Conservation (phyloP, 2,329 filamentous ascomycete species). For the Bipolaris zeicola region DNA sequence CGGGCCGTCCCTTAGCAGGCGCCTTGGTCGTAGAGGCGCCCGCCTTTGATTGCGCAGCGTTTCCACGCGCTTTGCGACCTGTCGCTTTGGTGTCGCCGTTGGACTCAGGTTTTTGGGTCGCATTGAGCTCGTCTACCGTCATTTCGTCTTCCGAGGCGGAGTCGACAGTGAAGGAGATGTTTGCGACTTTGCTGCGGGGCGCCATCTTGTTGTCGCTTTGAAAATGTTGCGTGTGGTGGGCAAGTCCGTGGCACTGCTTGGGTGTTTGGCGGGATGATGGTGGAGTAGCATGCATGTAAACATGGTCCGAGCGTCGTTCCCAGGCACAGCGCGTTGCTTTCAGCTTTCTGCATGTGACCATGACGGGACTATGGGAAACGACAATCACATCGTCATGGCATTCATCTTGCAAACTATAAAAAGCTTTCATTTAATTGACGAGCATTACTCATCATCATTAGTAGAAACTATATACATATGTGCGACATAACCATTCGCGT, state of each 20-base stretch:
- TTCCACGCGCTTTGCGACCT: slow-evolving; percentile 42
- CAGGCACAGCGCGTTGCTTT: neutral
- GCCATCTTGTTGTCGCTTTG: slow-evolving; percentile 31
- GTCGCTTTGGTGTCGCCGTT: slow-evolving; percentile 48
- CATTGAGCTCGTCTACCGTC: slow-evolving; percentile 41
- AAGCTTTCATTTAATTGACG: neutral
- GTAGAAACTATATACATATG: slow-evolving; percentile 7
- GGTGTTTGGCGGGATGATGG: slow-evolving; percentile 11
- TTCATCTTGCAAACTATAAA: neutral
- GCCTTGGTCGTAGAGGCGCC: slow-evolving; percentile 35
- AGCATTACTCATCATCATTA: slow-evolving; percentile 8
- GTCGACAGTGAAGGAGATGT: slow-evolving; percentile 49
- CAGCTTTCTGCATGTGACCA: neutral
- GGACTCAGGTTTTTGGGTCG: slow-evolving; percentile 49
- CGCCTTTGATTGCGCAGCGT: slow-evolving; percentile 34
- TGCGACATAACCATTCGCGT: neutral
- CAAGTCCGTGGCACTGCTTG: slow-evolving; percentile 7
- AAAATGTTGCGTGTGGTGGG: neutral
- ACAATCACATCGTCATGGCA: neutral
- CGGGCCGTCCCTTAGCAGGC: slow-evolving; percentile 43
- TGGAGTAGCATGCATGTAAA: slow-evolving; percentile 10
- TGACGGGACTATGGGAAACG: neutral
- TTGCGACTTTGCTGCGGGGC: slow-evolving; percentile 38
- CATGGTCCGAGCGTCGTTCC: slow-evolving; percentile 11
- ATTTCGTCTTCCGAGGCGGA: slow-evolving; percentile 51